phyloP scores from a whole-genome alignment of 2,329 filamentous ascomycete genomes.

The Trichoderma hamatum region DNA sequence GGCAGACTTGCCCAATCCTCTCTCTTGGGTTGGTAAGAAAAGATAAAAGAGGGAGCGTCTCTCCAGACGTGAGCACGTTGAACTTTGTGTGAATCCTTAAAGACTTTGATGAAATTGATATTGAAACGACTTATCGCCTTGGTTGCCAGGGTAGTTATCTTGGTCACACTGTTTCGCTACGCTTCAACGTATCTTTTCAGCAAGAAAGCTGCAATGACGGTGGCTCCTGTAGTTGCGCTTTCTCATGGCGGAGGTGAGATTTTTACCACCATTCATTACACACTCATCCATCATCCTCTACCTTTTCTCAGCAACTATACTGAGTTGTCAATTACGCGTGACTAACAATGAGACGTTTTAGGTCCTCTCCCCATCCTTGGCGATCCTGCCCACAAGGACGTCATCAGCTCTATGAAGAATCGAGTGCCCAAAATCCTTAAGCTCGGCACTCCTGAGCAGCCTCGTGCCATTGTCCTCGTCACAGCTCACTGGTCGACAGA shows the following conservation, averaged over 20 bases:
- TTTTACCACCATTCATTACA: not conserved
- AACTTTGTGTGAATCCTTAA: not conserved
- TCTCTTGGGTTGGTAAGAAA: not conserved
- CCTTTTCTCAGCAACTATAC: no score
- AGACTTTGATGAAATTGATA: slow-evolving; percentile 28
- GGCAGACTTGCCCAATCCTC: no score
- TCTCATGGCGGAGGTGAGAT: slow-evolving; percentile 52
- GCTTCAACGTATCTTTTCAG: slow-evolving; percentile 15
- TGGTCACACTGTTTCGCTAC: slow-evolving; percentile 23
- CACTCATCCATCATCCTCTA: not conserved
- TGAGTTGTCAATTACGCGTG: not conserved
- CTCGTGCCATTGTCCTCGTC: slow-evolving; percentile 57
- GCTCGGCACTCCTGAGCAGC: slow-evolving; percentile 53
- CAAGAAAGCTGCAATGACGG: slow-evolving; percentile 40
- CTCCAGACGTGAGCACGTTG: not conserved
- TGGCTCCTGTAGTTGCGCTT: slow-evolving; percentile 51
- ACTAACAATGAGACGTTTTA: slow-evolving; percentile 28
- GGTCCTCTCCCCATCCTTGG: slow-evolving; percentile 62
- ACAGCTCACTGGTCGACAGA: slow-evolving; percentile 61
- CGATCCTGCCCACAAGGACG: slow-evolving; percentile 55
- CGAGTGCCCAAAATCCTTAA: slow-evolving; percentile 59
- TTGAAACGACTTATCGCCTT: slow-evolving; percentile 13
- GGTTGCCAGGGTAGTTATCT: slow-evolving; percentile 8
- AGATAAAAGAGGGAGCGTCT: not conserved
- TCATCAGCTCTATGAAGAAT: slow-evolving; percentile 55